Evolutionary conservation across 2,329 filamentous ascomycete species (phyloP), one percentile per base, ranked within the genome.

Genomic region (Ophiostoma perfectum): DNA sequence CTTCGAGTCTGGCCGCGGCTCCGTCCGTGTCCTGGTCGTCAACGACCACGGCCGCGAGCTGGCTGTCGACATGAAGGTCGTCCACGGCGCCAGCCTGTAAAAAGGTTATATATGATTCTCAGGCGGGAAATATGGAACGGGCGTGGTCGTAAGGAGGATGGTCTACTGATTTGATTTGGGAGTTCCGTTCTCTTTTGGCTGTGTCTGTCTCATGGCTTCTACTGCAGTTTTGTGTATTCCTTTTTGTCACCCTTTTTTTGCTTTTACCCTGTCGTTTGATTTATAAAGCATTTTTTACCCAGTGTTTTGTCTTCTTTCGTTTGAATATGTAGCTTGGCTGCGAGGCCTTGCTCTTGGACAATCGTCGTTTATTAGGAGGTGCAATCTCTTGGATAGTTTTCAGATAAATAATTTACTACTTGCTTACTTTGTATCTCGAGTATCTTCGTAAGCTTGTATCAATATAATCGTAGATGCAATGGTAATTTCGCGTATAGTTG

Each of bases 41-140:
- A 92, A 88, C 80, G 95, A 99, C 81, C 86, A 90, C 76, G 93
- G 93, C 75, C 88, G 90, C 76, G 95, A 99, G 88, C 88, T 99
- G 77, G 93, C 91, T 75, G 95, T 99, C 75, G 95, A 99, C 87
- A 95, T 96, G 88, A 98, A 97, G 91, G 91, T 96, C 78, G 91
- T 98, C 78, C 95, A 99, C 83, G 87, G 86, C 77, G 88, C 86
- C 73, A 85, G 84, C 76, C 81, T 89, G 79, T 89, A 88, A 82
- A 74, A 36, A 14, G 5, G 6, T 52, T 27, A 12, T 14, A 16
- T 39, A 16, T 42, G 7, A 16, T 42, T 36, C 14, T n/a, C 16
- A 27, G 39, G 14, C 12, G 60, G 38, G 8, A 8, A 7, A 7
- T 63, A 2, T 9, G 16, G 16, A 5, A 42, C 16, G 38, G 55